These are phyloP conservation scores for Heimioporus sp. DNA, from an alignment of 768 basidiomycete species.

Conservation along the genomic window DNA sequence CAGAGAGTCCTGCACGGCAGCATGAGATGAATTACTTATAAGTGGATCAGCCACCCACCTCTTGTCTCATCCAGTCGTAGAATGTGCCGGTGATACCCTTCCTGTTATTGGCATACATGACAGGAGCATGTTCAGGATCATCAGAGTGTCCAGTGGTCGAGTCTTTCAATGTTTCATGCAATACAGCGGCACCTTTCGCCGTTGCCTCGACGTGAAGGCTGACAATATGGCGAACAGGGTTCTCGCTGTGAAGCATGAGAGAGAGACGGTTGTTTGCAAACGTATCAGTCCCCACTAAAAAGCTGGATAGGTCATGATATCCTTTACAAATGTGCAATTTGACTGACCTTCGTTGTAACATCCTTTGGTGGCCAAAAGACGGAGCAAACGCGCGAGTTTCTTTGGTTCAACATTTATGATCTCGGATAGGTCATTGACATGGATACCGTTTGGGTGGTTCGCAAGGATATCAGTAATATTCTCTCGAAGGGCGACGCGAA, in stretches of 20 bases:
- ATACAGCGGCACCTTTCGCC: constrained; percentile 7
- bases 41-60: constrained; percentile 12
- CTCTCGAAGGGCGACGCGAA: constrained; percentile 28
- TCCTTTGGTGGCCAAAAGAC: constrained; percentile 28
- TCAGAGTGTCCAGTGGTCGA: constrained; percentile 15
- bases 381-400: constrained; percentile 32
- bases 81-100: constrained; percentile 18
- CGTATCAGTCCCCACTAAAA: constrained; percentile 27
- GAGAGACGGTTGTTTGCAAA: constrained; percentile 36
- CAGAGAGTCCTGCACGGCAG: constrained; percentile 9
- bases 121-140: constrained; percentile 18
- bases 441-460: constrained; percentile 29
- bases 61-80: constrained; percentile 23
- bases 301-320: neutral
- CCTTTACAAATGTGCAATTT: neutral
- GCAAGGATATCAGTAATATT: constrained; percentile 28
- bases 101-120: constrained; percentile 20
- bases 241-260: constrained; percentile 22
- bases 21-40: neutral
- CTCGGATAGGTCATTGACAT: constrained; percentile 27
- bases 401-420: constrained; percentile 17
- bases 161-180: constrained; percentile 29
- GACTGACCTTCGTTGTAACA: constrained; percentile 32
- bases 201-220: constrained; percentile 17
- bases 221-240: constrained; percentile 21